phyloP scores from a whole-genome alignment of 2,329 filamentous ascomycete genomes.

The Calonectria pteridis region DNA sequence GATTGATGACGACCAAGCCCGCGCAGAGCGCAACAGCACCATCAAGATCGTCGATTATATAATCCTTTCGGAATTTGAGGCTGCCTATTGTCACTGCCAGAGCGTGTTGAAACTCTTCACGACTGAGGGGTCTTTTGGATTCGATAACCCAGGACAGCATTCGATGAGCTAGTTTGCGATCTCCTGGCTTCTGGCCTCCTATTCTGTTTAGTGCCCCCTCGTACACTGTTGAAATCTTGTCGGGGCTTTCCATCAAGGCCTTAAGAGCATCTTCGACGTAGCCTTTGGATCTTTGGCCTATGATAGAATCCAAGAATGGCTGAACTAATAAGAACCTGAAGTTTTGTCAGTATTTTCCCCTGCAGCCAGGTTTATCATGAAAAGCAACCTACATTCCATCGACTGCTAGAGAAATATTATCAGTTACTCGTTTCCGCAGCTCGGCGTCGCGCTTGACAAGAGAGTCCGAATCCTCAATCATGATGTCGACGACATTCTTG shows the following conservation, averaged over 20 bases:
- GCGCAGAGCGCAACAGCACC: neutral
- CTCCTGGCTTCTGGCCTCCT: neutral
- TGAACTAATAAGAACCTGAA: neutral
- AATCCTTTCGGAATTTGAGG: neutral
- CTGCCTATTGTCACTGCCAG: neutral
- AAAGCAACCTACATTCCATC: neutral
- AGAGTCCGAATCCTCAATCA: neutral
- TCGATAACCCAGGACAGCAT: neutral
- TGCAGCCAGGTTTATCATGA: neutral
- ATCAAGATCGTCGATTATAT: neutral
- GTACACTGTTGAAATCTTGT: neutral
- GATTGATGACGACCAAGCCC: neutral
- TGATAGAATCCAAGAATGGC: neutral
- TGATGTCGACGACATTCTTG: neutral
- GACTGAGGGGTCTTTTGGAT: neutral
- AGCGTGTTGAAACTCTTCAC: neutral
- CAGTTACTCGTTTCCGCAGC: neutral
- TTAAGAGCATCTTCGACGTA: neutral
- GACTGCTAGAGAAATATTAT: neutral
- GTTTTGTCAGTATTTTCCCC: neutral
- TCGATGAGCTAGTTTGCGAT: neutral
- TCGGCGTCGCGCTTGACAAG: neutral
- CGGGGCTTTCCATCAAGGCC: neutral
- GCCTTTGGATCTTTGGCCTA: neutral
- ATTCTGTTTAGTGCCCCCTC: neutral